A percentile compares a stretch with the other conserved stretches of the same genome.
phyloP scores from a whole-genome alignment of 169 alveolate species.

The Cryptosporidium sp. region DNA sequence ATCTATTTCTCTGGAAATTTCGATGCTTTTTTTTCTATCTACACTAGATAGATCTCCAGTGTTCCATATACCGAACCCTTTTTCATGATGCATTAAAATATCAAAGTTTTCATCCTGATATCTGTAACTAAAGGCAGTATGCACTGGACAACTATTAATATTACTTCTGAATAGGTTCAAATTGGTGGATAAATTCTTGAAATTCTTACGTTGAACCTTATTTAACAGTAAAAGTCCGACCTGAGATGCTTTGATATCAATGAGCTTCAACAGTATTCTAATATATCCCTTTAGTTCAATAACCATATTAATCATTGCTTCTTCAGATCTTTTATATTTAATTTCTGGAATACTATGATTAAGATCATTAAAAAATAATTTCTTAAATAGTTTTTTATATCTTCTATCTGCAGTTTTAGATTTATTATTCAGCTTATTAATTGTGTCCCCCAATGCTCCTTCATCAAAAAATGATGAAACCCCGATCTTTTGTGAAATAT shows the following conservation, averaged over 20 bases:
- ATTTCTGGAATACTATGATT: slow-evolving; percentile 1
- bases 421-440: slow-evolving; percentile 25
- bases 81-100: slow-evolving; percentile 65
- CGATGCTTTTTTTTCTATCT: neutral
- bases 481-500: slow-evolving; percentile 40
- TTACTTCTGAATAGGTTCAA: slow-evolving; percentile 13
- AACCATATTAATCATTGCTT: slow-evolving; percentile 62
- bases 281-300: slow-evolving; percentile 57
- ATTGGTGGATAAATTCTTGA: slow-evolving; percentile 11
- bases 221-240: slow-evolving; percentile 57
- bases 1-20: slow-evolving; percentile 24
- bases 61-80: slow-evolving; percentile 70
- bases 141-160: slow-evolving; percentile 55
- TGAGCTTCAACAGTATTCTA: slow-evolving; percentile 40
- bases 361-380: neutral
- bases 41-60: neutral
- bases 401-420: slow-evolving; percentile 33
- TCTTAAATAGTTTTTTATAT: slow-evolving; percentile 21
- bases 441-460: slow-evolving; percentile 38
- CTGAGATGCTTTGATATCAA: slow-evolving; percentile 65
- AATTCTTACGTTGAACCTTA: slow-evolving; percentile 28
- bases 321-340: slow-evolving; percentile 57
- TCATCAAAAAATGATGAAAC: slow-evolving; percentile 39
- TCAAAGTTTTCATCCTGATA: slow-evolving; percentile 54
- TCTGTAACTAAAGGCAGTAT: slow-evolving; percentile 67